These are phyloP conservation scores for Tricholoma hemisulphureum DNA, from an alignment of 768 basidiomycete species.

Conservation along the genomic window DNA sequence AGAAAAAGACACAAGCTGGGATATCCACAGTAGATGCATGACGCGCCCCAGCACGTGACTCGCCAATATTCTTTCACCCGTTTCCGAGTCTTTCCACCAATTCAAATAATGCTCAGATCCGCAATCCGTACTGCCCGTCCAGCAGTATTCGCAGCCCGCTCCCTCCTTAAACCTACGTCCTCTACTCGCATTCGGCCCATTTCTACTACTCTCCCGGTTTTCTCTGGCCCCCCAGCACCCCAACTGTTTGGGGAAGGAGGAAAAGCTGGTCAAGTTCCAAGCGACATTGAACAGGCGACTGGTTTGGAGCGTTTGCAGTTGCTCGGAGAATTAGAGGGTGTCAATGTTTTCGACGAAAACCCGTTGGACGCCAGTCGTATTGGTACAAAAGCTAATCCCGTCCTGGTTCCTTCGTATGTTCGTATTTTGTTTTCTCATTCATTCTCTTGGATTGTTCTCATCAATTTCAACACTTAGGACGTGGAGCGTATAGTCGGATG, in stretches of 20 bases:
- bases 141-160: constrained; percentile 38
- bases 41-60: constrained; percentile 26
- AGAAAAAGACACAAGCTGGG: too few relatives aligned
- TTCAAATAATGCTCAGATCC: constrained; percentile 41
- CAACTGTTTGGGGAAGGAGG: constrained; percentile 70
- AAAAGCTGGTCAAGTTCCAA: constrained; percentile 73
- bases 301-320: constrained; percentile 96
- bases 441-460: constrained; percentile 3
- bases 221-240: constrained; percentile 59
- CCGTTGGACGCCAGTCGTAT: constrained; percentile 82
- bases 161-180: constrained; percentile 32
- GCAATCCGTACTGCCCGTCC: constrained; percentile 47
- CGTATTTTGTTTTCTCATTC: constrained; percentile 28
- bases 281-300: constrained; percentile 88
- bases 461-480: constrained; percentile 47
- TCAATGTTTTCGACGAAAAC: constrained; percentile 85
- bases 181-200: constrained; percentile 48
- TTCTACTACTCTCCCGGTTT: constrained; percentile 53
- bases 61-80: constrained; percentile 11
- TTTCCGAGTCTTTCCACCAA: constrained; percentile 22
- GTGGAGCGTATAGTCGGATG: constrained; percentile 86
- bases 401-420: constrained; percentile 85
- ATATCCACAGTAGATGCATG: too few relatives aligned
- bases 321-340: constrained; percentile 82
- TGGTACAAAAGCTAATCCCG: constrained; percentile 85